Percentiles rank a stretch among this genome's conserved stretches.
These are phyloP conservation scores for Draba incana DNA, from an alignment of 345 rosid genomes.

Conservation along the genomic window DNA sequence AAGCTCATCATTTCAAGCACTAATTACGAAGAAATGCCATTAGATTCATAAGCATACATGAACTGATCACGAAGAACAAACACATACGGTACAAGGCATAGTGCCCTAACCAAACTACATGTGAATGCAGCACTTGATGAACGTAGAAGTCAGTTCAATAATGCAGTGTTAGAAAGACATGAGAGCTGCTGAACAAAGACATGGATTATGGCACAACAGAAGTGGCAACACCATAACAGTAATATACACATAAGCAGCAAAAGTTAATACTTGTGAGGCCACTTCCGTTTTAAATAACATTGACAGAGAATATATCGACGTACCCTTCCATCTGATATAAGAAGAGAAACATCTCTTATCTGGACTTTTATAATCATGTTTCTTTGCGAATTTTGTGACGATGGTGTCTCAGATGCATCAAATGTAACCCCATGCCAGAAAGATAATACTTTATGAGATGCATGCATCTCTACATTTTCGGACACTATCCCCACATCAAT, in stretches of 20 bases:
- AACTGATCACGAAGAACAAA: slow-evolving; percentile 18
- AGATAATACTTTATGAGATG: slow-evolving; percentile 69
- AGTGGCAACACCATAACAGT: slow-evolving; percentile 16
- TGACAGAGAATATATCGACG: background rate
- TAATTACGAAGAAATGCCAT: background rate
- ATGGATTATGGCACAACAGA: slow-evolving; percentile 28
- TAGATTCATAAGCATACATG: slow-evolving; percentile 8
- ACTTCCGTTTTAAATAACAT: slow-evolving; percentile 1
- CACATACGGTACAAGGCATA: slow-evolving; percentile 13
- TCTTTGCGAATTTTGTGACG: slow-evolving; percentile 55
- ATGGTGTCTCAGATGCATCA: slow-evolving; percentile 51
- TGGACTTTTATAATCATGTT: slow-evolving; percentile 51
- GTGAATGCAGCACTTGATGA: slow-evolving; percentile 21
- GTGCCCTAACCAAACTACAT: background rate
- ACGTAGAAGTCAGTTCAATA: slow-evolving; percentile 9
- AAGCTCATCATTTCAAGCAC: slow-evolving; percentile 1
- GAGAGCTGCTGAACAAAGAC: slow-evolving; percentile 9
- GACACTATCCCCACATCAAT: slow-evolving; percentile 52
- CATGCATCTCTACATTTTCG: slow-evolving; percentile 60
- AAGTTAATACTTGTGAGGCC: slow-evolving; percentile 1
- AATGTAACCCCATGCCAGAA: slow-evolving; percentile 64
- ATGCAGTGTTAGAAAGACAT: slow-evolving; percentile 17
- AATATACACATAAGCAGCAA: background rate
- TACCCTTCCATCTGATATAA: slow-evolving; percentile 87
- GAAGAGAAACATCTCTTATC: slow-evolving; percentile 64